Percentiles rank a stretch among this genome's conserved stretches.
Evolutionary conservation across 2,329 filamentous ascomycete genomes (phyloP).

Genomic region (Lecanicillium sp.): DNA sequence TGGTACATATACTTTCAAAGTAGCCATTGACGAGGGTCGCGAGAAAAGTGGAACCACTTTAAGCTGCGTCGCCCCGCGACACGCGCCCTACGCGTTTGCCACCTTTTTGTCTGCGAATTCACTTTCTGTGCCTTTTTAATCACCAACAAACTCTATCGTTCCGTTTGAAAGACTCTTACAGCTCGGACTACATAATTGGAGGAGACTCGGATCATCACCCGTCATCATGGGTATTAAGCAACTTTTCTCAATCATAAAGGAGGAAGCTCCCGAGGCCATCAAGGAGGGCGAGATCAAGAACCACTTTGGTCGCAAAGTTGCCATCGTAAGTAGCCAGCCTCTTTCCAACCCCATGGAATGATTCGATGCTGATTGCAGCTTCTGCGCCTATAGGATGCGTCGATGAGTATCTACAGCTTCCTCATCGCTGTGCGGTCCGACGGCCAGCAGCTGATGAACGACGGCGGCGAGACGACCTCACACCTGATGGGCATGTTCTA

Average conservation of each 20-base stretch:
- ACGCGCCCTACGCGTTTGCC: conserved; percentile 11
- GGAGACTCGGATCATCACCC: neutral
- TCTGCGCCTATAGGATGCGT: conserved; percentile 40
- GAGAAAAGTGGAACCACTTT: conserved; percentile 18
- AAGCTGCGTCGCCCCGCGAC: conserved; percentile 11
- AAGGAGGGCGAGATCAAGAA: conserved; percentile 98
- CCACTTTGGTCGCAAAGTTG: conserved; percentile 96
- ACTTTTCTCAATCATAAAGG: conserved; percentile 75
- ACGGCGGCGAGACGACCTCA: conserved; percentile 92
- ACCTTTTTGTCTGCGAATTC: neutral
- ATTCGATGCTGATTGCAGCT: neutral
- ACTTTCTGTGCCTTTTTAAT: neutral
- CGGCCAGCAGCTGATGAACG: conserved; percentile 91
- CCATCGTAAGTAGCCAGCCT: conserved; percentile 62
- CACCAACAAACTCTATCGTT: neutral
- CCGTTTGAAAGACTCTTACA: neutral
- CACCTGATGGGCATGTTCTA: conserved; percentile 99
- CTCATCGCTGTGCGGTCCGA: conserved; percentile 95
- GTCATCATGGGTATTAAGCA: conserved; percentile 61
- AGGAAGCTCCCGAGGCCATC: conserved; percentile 90
- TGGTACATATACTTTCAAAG: too few relatives aligned
- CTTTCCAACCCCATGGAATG: neutral
- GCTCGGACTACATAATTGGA: neutral
- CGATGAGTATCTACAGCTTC: conserved; percentile 99
- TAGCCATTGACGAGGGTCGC: conserved; percentile 9